phyloP scores from a whole-genome alignment of 1,284 basidiomycete species.

The Heterobasidion parviporum region DNA sequence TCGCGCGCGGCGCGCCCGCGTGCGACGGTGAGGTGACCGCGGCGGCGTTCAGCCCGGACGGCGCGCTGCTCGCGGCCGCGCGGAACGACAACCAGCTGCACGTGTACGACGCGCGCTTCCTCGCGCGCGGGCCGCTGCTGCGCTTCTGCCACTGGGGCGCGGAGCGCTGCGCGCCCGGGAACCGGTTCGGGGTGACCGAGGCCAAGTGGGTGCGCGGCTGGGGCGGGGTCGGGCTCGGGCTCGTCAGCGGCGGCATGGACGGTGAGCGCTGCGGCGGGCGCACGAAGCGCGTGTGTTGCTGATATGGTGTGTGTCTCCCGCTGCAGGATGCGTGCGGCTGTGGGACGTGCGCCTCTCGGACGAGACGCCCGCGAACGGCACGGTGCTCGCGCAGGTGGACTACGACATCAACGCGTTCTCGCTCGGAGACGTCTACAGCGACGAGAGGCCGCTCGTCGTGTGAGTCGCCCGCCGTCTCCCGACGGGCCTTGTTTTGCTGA shows the following conservation, averaged over 20 bases:
- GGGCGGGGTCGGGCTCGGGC: conserved; percentile 29
- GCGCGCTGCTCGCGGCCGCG: conserved; percentile 48
- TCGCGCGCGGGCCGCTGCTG: conserved; percentile 35
- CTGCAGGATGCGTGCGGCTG: conserved; percentile 48
- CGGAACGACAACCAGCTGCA: conserved; percentile 52
- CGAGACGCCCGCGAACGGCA: conserved; percentile 33
- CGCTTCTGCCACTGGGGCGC: conserved; percentile 38
- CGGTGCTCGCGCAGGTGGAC: conserved; percentile 38
- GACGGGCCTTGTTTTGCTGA: neutral
- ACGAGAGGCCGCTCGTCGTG: conserved; percentile 54
- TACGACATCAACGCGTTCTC: conserved; percentile 54
- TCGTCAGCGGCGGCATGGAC: conserved; percentile 58
- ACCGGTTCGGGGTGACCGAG: conserved; percentile 43
- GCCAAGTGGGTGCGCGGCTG: conserved; percentile 46
- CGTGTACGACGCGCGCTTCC: conserved; percentile 54
- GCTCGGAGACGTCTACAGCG: conserved; percentile 42
- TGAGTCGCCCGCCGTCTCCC: conserved; percentile 25
- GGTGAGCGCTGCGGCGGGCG: conserved; percentile 38
- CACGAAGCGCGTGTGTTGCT: too few species aligned
- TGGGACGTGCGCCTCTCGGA: conserved; percentile 48
- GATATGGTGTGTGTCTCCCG: too few species aligned
- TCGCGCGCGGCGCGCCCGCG: conserved; percentile 5
- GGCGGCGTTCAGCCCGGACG: conserved; percentile 51
- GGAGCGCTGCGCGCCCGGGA: conserved; percentile 17
- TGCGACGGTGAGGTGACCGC: conserved; percentile 37